Percentiles rank a stretch among this genome's conserved stretches.
phyloP scores from a whole-genome alignment of 2,329 filamentous ascomycete genomes.

The Dothideomycetes sp. region DNA sequence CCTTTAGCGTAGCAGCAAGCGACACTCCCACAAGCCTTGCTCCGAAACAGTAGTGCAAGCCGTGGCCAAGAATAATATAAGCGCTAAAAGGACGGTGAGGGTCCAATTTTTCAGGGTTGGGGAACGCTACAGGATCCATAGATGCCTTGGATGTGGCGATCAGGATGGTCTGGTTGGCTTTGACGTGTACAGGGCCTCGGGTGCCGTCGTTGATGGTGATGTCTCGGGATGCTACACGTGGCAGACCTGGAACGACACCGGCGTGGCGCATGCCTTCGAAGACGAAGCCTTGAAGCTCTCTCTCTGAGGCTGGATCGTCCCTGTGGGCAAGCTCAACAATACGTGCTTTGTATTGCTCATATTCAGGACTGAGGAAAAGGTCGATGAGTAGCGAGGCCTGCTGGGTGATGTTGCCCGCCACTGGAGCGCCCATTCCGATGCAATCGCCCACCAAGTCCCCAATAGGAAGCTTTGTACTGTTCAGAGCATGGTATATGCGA shows the following conservation, averaged over 20 bases:
- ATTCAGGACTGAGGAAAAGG: slow-evolving; percentile 38
- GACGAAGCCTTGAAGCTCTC: slow-evolving; percentile 42
- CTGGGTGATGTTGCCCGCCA: slow-evolving; percentile 42
- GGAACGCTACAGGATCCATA: slow-evolving; percentile 30
- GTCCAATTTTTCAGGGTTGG: slow-evolving; percentile 30
- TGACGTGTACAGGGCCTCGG: slow-evolving; percentile 36
- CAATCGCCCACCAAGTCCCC: slow-evolving; percentile 40
- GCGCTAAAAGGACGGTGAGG: slow-evolving; percentile 30
- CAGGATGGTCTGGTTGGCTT: slow-evolving; percentile 31
- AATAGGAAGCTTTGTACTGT: slow-evolving; percentile 33
- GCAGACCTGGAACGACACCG: slow-evolving; percentile 40
- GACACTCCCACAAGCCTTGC: slow-evolving; percentile 26
- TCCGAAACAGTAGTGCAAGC: slow-evolving; percentile 31
- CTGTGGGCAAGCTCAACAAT: slow-evolving; percentile 39
- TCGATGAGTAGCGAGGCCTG: slow-evolving; percentile 44
- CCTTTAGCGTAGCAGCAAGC: slow-evolving; percentile 31
- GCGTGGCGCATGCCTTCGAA: slow-evolving; percentile 45
- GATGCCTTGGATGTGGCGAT: slow-evolving; percentile 33
- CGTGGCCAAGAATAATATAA: slow-evolving; percentile 29
- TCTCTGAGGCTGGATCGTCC: slow-evolving; percentile 29
- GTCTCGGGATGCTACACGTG: slow-evolving; percentile 37
- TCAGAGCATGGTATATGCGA: slow-evolving; percentile 39
- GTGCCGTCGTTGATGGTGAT: slow-evolving; percentile 33
- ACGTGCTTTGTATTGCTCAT: slow-evolving; percentile 39
- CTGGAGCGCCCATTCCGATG: slow-evolving; percentile 38